These are phyloP conservation scores for Starmera dryadoides DNA, from an alignment of 805 yeast species.

Conservation along the genomic window DNA sequence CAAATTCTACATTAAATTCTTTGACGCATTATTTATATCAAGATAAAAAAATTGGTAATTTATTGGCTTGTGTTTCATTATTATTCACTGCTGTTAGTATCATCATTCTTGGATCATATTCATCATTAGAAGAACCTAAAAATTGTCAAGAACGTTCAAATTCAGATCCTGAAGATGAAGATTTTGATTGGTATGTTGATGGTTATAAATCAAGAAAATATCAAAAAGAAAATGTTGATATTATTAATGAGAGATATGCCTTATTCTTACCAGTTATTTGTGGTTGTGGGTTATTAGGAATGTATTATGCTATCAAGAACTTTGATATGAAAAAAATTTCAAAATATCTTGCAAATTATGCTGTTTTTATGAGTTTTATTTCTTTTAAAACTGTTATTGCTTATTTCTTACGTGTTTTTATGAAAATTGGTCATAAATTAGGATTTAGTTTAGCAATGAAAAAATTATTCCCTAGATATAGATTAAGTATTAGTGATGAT, in stretches of 20 bases:
- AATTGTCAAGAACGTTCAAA: neutral
- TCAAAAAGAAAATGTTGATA: neutral
- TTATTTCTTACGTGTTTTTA: conserved; percentile 14
- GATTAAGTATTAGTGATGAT: conserved; percentile 31
- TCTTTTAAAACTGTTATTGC: conserved; percentile 24
- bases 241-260: conserved; percentile 24
- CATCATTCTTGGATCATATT: neutral
- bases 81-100: neutral
- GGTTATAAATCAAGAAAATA: neutral
- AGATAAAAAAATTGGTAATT: too few relatives aligned
- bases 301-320: conserved; percentile 30
- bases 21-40: too few relatives aligned
- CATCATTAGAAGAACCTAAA: neutral
- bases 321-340: conserved; percentile 25
- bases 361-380: conserved; percentile 25
- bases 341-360: conserved; percentile 26
- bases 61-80: too few relatives aligned
- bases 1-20: too few relatives aligned
- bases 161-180: neutral
- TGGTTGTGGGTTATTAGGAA: conserved; percentile 27
- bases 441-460: conserved; percentile 21
- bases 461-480: conserved; percentile 27
- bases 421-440: conserved; percentile 23
- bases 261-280: conserved; percentile 37
- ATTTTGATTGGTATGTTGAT: neutral